Conservation (phyloP, 306 rosid species). For the Glycyrrhiza uralensis region DNA sequence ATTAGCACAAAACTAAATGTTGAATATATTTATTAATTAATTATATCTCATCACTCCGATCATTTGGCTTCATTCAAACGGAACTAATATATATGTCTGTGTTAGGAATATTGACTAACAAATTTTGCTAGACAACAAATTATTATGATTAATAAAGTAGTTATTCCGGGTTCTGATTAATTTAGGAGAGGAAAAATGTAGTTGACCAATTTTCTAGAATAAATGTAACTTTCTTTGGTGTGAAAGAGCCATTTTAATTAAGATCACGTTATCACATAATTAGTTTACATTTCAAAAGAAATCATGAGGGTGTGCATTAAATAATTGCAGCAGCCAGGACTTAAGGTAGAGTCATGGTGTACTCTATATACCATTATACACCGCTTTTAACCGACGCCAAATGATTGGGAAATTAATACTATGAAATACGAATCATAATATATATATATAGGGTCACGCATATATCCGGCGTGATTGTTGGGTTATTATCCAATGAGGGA, state of each 20-base stretch:
- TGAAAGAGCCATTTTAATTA: not conserved
- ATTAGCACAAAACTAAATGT: not conserved
- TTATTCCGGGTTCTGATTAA: not conserved
- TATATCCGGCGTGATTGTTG: conserved; percentile 58
- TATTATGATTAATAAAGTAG: not conserved
- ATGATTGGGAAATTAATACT: conserved; percentile 42
- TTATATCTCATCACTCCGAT: not conserved
- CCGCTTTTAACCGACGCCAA: conserved; percentile 32
- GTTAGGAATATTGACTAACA: not conserved
- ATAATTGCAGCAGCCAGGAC: conserved; percentile 1
- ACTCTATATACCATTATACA: not conserved
- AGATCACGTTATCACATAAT: not conserved
- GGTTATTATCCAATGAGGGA: conserved; percentile 40
- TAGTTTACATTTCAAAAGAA: not conserved
- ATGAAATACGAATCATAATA: conserved; percentile 28
- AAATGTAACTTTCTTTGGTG: not conserved
- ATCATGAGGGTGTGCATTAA: not conserved
- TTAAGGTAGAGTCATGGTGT: not conserved
- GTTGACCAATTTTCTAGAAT: conserved; percentile 2
- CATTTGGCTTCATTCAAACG: not conserved
- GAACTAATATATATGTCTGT: no score
- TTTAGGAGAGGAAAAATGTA: not conserved
- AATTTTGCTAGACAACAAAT: not conserved
- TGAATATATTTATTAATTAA: not conserved
- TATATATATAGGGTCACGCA: conserved; percentile 21